Evolutionary conservation across 2,329 filamentous ascomycete genomes (phyloP).

Genomic region (Apiospora pterosperma): DNA sequence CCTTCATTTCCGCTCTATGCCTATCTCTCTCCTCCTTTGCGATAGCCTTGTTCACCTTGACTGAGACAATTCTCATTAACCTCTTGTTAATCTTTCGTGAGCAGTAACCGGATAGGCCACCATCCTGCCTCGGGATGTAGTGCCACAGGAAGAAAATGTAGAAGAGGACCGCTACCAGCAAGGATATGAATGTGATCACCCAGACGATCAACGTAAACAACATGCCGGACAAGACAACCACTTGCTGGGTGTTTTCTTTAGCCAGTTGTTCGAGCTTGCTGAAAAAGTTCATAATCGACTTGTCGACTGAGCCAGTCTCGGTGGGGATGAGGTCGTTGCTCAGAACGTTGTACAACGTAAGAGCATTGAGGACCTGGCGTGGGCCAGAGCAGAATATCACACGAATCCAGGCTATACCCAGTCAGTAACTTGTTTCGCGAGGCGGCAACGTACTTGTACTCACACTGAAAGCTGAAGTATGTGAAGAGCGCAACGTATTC

Average conservation of each 20-base stretch:
- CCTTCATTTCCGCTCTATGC: constrained; percentile 46
- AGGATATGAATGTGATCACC: constrained; percentile 73
- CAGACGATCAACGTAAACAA: constrained; percentile 87
- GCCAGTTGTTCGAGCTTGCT: constrained; percentile 74
- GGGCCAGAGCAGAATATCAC: constrained; percentile 89
- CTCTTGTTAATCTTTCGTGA: constrained; percentile 86
- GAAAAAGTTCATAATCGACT: constrained; percentile 73
- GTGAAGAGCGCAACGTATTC: constrained; percentile 90
- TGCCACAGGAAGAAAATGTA: constrained; percentile 91
- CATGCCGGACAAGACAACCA: constrained; percentile 84
- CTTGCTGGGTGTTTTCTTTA: constrained; percentile 71
- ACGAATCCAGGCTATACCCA: constrained; percentile 70
- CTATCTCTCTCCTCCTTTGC: constrained; percentile 69
- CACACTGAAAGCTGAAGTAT: constrained; percentile 73
- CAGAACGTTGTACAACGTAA: constrained; percentile 85
- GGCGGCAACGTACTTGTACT: constrained; percentile 21
- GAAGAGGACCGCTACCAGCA: constrained; percentile 72
- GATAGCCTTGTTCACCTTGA: constrained; percentile 84
- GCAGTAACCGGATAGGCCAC: constrained; percentile 80
- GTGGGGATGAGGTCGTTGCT: constrained; percentile 66
- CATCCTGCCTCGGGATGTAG: constrained; percentile 80
- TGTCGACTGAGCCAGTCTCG: constrained; percentile 49
- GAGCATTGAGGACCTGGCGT: constrained; percentile 83
- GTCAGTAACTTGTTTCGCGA: constrained; percentile 14
- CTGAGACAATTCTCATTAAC: constrained; percentile 77